Conservation (phyloP, 2,329 filamentous ascomycete genomes). For the Xylaria sp. region DNA sequence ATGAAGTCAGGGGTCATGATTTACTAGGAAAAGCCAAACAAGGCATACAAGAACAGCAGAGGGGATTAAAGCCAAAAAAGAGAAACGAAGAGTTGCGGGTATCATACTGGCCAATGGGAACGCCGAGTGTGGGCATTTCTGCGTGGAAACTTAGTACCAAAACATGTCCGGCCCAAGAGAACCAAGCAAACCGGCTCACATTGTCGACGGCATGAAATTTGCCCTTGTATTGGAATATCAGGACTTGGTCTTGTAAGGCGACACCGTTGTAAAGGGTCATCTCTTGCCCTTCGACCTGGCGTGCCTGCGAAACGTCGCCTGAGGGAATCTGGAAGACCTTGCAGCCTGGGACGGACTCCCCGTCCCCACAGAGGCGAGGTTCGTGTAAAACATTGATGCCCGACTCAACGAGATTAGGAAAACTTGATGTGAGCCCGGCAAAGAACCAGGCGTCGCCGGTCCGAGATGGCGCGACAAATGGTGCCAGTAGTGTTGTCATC, state of each 20-base stretch:
- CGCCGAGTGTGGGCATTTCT: slow-evolving; percentile 75
- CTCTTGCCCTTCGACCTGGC: slow-evolving; percentile 52
- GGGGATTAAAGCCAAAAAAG: no score
- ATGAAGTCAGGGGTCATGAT: slow-evolving; percentile 7
- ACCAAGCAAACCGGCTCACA: slow-evolving; percentile 56
- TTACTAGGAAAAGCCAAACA: neutral
- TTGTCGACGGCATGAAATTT: slow-evolving; percentile 76
- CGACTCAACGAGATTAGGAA: slow-evolving; percentile 61
- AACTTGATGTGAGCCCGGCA: slow-evolving; percentile 65
- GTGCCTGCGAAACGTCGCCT: slow-evolving; percentile 52
- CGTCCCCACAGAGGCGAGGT: slow-evolving; percentile 52
- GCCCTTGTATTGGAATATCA: slow-evolving; percentile 72
- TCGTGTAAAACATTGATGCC: slow-evolving; percentile 55
- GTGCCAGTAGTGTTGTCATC: slow-evolving; percentile 34
- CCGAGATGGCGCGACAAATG: slow-evolving; percentile 39
- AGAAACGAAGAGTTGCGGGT: neutral
- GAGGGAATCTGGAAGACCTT: slow-evolving; percentile 66
- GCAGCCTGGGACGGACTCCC: slow-evolving; percentile 62
- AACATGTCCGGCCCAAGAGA: neutral
- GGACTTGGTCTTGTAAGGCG: slow-evolving; percentile 66
- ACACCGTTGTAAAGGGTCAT: slow-evolving; percentile 45
- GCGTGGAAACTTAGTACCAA: slow-evolving; percentile 34
- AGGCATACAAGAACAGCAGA: no score
- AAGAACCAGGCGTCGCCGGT: slow-evolving; percentile 59
- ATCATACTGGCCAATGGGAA: slow-evolving; percentile 67